Conservation (phyloP, 2,329 filamentous ascomycete species). For the Aspergillus neoniger region DNA sequence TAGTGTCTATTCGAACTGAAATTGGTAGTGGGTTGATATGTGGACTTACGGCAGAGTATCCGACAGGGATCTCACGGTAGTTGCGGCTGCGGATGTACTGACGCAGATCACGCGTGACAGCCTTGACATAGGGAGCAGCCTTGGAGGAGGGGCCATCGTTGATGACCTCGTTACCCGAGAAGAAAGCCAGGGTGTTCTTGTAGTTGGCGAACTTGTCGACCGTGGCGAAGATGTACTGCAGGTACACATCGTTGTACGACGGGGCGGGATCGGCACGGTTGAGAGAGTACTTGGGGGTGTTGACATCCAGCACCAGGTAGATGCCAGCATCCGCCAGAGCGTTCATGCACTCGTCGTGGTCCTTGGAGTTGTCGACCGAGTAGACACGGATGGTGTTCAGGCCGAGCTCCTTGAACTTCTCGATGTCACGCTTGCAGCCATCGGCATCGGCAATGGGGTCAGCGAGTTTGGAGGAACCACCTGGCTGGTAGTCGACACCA, state of each 20-base stretch:
- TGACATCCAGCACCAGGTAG: constrained; percentile 89
- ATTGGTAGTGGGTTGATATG: not conserved
- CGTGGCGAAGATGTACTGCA: constrained; percentile 84
- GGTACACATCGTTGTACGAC: constrained; percentile 85
- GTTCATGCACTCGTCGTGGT: constrained; percentile 85
- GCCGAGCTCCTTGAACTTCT: constrained; percentile 79
- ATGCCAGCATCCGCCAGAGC: constrained; percentile 79
- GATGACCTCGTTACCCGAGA: constrained; percentile 80
- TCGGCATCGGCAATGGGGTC: constrained; percentile 75
- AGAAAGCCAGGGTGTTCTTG: constrained; percentile 83
- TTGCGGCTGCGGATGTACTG: constrained; percentile 65
- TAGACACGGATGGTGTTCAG: constrained; percentile 93
- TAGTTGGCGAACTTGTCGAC: constrained; percentile 82
- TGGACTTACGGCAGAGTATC: constrained; percentile 59
- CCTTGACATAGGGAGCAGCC: constrained; percentile 74
- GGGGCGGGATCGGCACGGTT: constrained; percentile 71
- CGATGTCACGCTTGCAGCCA: constrained; percentile 76
- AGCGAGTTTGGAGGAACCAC: constrained; percentile 61
- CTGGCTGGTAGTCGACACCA: constrained; percentile 65
- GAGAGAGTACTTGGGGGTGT: constrained; percentile 86
- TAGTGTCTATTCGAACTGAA: not conserved
- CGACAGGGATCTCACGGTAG: constrained; percentile 70
- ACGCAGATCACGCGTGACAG: constrained; percentile 74
- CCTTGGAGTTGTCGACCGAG: constrained; percentile 80
- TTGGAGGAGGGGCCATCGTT: constrained; percentile 67